Conservation (phyloP, 192 early-diverging fungal genomes). For the Podila horticola region DNA sequence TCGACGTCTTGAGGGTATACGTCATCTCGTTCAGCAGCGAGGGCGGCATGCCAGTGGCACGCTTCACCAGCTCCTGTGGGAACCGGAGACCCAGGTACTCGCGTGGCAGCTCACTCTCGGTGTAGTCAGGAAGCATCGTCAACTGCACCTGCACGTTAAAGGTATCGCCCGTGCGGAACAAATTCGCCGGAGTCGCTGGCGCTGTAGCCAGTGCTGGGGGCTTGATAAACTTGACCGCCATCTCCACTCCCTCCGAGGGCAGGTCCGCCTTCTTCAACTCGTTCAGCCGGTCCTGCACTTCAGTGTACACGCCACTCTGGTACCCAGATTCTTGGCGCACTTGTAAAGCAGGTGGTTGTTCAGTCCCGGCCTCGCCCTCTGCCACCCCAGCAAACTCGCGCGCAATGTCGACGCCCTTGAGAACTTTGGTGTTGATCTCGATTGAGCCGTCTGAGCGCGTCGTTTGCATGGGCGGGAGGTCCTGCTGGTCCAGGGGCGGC, state of each 20-base stretch:
- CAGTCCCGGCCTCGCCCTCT: neutral
- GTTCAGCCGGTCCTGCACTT: constrained; percentile 28
- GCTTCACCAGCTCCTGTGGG: constrained; percentile 42
- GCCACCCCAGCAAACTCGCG: constrained; percentile 9
- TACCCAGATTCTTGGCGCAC: constrained; percentile 35
- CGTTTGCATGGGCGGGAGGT: constrained; percentile 27
- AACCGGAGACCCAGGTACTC: constrained; percentile 33
- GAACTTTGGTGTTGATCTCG: constrained; percentile 20
- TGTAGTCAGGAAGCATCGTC: neutral
- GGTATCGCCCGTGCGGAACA: constrained; percentile 32
- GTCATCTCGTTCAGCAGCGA: constrained; percentile 41
- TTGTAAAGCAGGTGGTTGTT: neutral
- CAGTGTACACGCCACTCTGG: constrained; percentile 21
- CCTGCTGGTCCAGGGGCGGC: constrained; percentile 32
- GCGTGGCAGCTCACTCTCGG: neutral
- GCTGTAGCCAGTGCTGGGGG: neutral
- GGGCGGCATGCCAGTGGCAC: constrained; percentile 1
- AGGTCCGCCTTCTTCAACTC: neutral
- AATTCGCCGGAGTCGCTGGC: neutral
- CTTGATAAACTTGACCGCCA: constrained; percentile 17
- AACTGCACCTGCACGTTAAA: constrained; percentile 29
- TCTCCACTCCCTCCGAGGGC: constrained; percentile 17
- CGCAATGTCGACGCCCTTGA: constrained; percentile 30
- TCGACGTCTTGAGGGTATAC: constrained; percentile 15
- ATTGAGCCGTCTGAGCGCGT: constrained; percentile 13